Conservation (phyloP, 164 flowering plant genomes). For the Buxus sempervirens region DNA sequence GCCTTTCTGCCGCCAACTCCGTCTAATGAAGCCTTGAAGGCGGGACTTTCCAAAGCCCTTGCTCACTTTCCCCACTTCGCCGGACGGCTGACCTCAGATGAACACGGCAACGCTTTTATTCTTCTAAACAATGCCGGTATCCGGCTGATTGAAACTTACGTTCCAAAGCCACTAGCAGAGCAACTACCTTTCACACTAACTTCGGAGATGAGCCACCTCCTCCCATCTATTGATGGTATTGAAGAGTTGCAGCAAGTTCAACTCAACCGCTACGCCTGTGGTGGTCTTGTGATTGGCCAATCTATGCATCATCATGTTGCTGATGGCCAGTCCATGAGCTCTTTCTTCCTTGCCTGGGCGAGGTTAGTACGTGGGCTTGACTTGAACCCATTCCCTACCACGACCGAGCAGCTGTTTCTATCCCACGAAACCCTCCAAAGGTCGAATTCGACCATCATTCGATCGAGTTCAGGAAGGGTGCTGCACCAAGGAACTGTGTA, state of each 20-base stretch:
- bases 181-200: conserved; percentile 20
- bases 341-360: conserved; percentile 23
- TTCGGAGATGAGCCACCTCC: conserved; percentile 10
- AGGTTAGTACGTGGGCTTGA: conserved; percentile 9
- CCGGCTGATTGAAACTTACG: conserved; percentile 16
- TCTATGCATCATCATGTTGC: conserved; percentile 18
- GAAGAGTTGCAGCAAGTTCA: too few species aligned
- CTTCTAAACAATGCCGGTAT: conserved; percentile 9
- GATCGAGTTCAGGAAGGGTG: background rate
- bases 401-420: conserved; percentile 7
- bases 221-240: conserved; percentile 13
- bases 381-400: conserved; percentile 14
- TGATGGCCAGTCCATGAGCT: conserved; percentile 28
- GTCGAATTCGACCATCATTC: conserved; percentile 14
- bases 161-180: conserved; percentile 7
- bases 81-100: conserved; percentile 13
- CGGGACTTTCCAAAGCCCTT: conserved; percentile 20
- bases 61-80: conserved; percentile 18
- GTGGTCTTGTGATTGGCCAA: conserved; percentile 19
- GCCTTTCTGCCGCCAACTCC: conserved; percentile 20
- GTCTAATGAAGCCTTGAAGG: too few species aligned
- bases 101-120: conserved; percentile 6
- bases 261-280: too few species aligned
- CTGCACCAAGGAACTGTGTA: too few species aligned
- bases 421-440: conserved; percentile 18